phyloP scores from a whole-genome alignment of 1,284 basidiomycete genomes.

The Trametes pubescens region DNA sequence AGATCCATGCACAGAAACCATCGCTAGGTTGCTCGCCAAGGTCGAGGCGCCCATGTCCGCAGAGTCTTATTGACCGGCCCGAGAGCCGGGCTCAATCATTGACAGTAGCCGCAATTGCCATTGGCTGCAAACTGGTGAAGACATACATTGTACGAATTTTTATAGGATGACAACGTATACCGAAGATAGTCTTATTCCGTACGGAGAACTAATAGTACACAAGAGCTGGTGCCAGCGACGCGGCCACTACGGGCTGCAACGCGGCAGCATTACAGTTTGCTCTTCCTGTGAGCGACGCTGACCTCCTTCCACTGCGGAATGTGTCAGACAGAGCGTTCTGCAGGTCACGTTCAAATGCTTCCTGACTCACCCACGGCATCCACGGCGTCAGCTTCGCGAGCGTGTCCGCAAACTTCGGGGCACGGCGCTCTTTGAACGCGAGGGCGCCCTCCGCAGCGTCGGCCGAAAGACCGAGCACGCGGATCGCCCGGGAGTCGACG shows the following conservation, averaged over 20 bases:
- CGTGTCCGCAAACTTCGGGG: constrained; percentile 53
- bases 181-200: no score
- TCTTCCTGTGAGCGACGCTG: constrained; percentile 26
- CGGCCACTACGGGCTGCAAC: no score
- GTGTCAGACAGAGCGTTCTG: not conserved
- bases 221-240: no score
- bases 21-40: constrained; percentile 5
- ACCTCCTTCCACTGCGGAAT: constrained; percentile 25
- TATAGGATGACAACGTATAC: no score
- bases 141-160: no score
- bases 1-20: not conserved
- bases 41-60: constrained; percentile 1
- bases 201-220: no score
- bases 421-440: constrained; percentile 57
- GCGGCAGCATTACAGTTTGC: constrained; percentile 20
- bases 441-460: constrained; percentile 58
- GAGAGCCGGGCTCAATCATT: not conserved
- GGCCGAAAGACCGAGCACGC: constrained; percentile 45
- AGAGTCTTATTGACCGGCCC: not conserved
- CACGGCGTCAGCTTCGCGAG: constrained; percentile 48
- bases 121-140: not conserved
- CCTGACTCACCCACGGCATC: constrained; percentile 58
- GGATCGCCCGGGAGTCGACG: constrained; percentile 58
- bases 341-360: not conserved
- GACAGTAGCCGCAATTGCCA: not conserved